phyloP scores from a whole-genome alignment of 257 asterid genomes.

The Petrea volubilis region DNA sequence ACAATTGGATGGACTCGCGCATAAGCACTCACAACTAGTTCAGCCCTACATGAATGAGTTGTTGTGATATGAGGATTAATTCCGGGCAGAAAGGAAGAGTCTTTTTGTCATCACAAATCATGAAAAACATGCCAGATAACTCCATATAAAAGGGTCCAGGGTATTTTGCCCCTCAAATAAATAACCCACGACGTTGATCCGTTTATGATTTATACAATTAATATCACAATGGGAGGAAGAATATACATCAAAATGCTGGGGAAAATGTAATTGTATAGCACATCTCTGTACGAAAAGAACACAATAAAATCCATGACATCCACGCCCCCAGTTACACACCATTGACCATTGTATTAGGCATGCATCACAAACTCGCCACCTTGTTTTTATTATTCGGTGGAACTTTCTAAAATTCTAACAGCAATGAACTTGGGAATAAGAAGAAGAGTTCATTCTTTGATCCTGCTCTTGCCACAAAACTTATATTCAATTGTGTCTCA shows the following conservation, averaged over 20 bases:
- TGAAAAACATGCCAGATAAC: too few relatives aligned
- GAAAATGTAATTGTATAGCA: neutral
- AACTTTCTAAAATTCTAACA: too few relatives aligned
- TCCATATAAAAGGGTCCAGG: neutral
- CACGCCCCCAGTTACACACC: neutral
- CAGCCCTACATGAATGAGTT: neutral
- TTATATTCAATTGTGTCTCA: neutral
- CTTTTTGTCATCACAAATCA: neutral
- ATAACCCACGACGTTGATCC: neutral
- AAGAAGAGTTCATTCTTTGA: too few relatives aligned
- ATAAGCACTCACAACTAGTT: neutral
- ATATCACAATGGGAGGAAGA: neutral
- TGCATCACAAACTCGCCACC: too few relatives aligned
- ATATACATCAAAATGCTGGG: neutral
- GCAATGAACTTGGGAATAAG: too few relatives aligned
- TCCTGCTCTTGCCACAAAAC: too few relatives aligned
- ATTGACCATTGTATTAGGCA: neutral
- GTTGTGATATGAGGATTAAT: neutral
- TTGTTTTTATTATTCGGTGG: too few relatives aligned
- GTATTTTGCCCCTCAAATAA: neutral
- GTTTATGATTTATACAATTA: neutral
- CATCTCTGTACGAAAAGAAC: neutral
- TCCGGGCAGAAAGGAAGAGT: neutral
- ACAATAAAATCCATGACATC: neutral
- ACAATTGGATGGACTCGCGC: neutral